Evolutionary conservation across 257 asterid species (phyloP).

Genomic region (Jacaranda copaia): DNA sequence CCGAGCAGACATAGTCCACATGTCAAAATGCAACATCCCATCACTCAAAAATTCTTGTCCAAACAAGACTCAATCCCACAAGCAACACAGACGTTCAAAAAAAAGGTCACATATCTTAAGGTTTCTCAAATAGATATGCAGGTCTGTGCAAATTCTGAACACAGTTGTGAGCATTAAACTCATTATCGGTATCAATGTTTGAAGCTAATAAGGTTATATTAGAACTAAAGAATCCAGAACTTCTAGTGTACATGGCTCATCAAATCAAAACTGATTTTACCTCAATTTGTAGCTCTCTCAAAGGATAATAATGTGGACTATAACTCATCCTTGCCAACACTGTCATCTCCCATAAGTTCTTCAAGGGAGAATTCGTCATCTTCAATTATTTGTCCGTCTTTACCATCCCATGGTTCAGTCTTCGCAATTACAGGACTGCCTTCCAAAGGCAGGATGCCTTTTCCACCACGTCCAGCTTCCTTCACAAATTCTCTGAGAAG

Average conservation of each 20-base stretch:
- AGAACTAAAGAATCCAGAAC: constrained; percentile 20
- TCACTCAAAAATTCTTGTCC: too few species aligned
- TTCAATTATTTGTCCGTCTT: constrained; percentile 88
- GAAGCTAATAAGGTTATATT: background rate
- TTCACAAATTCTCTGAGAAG: constrained; percentile 75
- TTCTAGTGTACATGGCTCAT: constrained; percentile 28
- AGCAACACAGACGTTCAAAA: too few species aligned
- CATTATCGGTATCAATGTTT: background rate
- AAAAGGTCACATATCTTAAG: too few species aligned
- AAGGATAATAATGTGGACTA: constrained; percentile 32
- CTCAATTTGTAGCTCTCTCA: constrained; percentile 34
- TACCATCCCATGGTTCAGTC: constrained; percentile 89
- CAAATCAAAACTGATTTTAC: constrained; percentile 46
- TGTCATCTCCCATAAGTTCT: constrained; percentile 87
- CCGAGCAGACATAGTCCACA: too few species aligned
- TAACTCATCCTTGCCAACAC: constrained; percentile 61
- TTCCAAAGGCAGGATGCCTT: constrained; percentile 70
- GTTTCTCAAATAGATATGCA: background rate
- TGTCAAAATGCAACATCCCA: too few species aligned
- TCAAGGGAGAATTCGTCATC: constrained; percentile 97
- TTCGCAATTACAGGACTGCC: constrained; percentile 62
- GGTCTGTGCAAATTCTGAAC: background rate
- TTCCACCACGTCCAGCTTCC: constrained; percentile 92
- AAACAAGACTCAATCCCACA: too few species aligned
- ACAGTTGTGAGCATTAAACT: background rate